Evolutionary conservation across 2,329 filamentous ascomycete species (phyloP), one percentile per base, ranked within the genome.

Genomic region (Venturia carpophila): DNA sequence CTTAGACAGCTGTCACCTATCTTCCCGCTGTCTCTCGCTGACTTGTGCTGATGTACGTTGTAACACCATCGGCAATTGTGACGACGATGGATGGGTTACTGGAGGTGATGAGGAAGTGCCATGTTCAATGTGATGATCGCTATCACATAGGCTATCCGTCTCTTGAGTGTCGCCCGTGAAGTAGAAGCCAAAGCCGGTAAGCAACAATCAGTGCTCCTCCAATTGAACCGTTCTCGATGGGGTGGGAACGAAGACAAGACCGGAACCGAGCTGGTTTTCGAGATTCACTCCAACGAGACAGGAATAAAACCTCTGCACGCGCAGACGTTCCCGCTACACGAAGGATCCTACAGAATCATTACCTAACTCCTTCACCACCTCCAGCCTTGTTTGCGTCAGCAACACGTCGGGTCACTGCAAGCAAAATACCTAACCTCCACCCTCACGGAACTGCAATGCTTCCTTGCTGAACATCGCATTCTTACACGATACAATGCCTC

Each of bases 51-150:
- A 49, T 56, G 52, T 56, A 34, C 52, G 24, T 56, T 17, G 13
- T 30, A 34, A 7, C 30, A 56, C 52, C 30, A 37, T 37, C 30
- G 30, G 17, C 52, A 34, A 37, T 37, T n/a, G 30, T 56, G 52
- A 56, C 19, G 52, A 56, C 19, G 30, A 34, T 56, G 52, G 27
- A 30, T 37, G 17, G 7, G 27, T 13, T 37, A 27, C 21, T 27
- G 30, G 27, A 56, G 52, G 52, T 37, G 27, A 34, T 56, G 30
- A 56, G 27, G 27, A 56, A 19, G 17, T 37, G 21, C 7, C 27
- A 37, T 19, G 45, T 67, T 66, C 21, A 62, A 19, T 42, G 37
- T 24, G 15, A n/a, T 17, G 2, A 34, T 47, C 60, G 43, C 30
- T 10, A n/a, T 58, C 52, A 58, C 52, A 27, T n/a, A 10, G 37